Base-by-base conservation (phyloP, 148 eudicot species). In the Fagopyrum esculentum region DNA sequence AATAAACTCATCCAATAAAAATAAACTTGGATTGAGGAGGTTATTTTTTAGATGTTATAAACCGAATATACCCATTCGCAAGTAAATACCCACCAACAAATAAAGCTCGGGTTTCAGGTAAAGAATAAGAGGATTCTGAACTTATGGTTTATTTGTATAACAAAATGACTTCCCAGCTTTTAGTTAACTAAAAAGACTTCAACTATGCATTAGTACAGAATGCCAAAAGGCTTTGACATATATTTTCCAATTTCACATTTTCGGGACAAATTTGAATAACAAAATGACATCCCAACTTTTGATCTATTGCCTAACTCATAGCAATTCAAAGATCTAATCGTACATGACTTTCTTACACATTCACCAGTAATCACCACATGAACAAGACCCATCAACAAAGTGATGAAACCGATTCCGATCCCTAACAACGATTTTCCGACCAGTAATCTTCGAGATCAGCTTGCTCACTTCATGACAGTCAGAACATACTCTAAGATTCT, bases 341-440 rank as follows among this genome's bases (percentile, higher is more conserved):
- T 52, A 52, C 52, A 49, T 5, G 52, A 49, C 19, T 4, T 55
- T 55, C 29, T 7, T 55, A 71, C 3, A 6, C 35, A 8, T 71
- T 85, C 83, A 93, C 98, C 98, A 93, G 66, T 86, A 91, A 80
- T 91, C 98, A 17, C 95, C 94, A 79, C 98, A 93, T 57, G 98
- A 91, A 77, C 98, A 93, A 10, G 78, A 81, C 51, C 94, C 97
- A 80, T 86, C 78, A n/a, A 69, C 86, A 51, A 89, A 93, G 76
- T 91, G 98, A 63, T 93, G 98, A 71, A 93, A 91, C 68, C 98
- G 78, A 66, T 84, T 93, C 5, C 98, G 83, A 76, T 91, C 97
- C 78, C 97, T 91, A 72, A 93, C 86, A 6, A 91, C 81, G 47
- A 93, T 91, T 78, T 77, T 89, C 16, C 98, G 88, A n/a, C 95